A percentile compares a stretch with the other conserved stretches of the same genome.
Evolutionary conservation across 768 basidiomycete species (phyloP).

Genomic region (Mycena rebaudengoi): DNA sequence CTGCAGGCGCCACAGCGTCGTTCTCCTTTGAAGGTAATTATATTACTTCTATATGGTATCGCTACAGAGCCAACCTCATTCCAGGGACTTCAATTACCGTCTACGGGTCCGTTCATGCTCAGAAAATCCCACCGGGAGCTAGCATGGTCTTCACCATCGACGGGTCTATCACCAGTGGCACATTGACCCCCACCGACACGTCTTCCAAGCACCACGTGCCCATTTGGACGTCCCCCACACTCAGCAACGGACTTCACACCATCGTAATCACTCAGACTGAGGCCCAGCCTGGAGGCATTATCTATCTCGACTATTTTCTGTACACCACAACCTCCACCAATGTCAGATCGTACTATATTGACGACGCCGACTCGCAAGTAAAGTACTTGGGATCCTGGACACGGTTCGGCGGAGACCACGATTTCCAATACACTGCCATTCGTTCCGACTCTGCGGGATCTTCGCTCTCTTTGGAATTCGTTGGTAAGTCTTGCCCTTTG

Average conservation of each 20-base stretch:
- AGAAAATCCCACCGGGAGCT: neutral
- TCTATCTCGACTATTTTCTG: slow-evolving; percentile 4
- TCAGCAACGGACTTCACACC: slow-evolving; percentile 3
- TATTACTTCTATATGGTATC: neutral
- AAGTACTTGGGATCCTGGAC: neutral
- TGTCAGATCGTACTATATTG: neutral
- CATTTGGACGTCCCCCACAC: neutral
- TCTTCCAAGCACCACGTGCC: neutral
- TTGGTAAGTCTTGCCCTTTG: neutral
- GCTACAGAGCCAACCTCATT: neutral
- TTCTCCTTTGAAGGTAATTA: slow-evolving; percentile 4
- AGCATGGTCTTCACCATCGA: neutral
- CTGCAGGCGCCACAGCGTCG: neutral
- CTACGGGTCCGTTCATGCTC: neutral
- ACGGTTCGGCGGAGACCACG: neutral
- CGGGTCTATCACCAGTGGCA: neutral
- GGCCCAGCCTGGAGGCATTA: neutral
- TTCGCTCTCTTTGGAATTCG: neutral
- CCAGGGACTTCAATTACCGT: slow-evolving; percentile 7
- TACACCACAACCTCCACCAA: neutral
- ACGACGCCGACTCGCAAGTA: neutral
- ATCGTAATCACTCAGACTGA: slow-evolving; percentile 7
- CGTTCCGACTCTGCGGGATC: no score
- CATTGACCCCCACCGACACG: neutral
- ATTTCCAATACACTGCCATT: neutral